Base-by-base conservation (phyloP, 345 rosid genomes). In the Clausena lansium region DNA sequence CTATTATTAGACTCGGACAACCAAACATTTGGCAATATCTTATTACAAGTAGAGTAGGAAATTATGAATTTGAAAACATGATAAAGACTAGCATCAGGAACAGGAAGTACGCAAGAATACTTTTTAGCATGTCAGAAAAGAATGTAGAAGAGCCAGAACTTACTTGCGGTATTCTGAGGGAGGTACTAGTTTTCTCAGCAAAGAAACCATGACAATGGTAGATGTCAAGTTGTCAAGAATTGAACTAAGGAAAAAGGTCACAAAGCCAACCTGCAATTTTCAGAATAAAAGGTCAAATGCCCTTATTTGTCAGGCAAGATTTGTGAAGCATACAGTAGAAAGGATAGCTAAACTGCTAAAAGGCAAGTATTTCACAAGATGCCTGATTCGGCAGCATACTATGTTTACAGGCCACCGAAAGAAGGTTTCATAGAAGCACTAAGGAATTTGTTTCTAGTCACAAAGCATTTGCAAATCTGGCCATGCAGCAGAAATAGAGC, bases 131-230 rank as follows among this genome's bases (percentile, higher is more conserved):
- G 58, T 9, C 0, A 55, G 45, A 22, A 45, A 30, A 45, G 32
- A 47, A n/a, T 6, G 33, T 6, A 74, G 1, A 35, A 58, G 38
- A 41, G n/a, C 59, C 71, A 67, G 74, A 36, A 87, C 97, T 65
- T 92, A 96, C 97, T 89, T 96, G 91, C 98, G 95, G 85, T 87
- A 96, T 78, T 96, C 98, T 25, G 98, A 94, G 64, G 86, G 88
- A 76, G 98, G 97, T 70, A 94, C 92, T 73, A 92, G 87, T 80
- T 92, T 96, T 89, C 97, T 90, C 86, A 92, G 73, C 63, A 94
- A 84, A 78, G 99, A 96, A 77, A 96, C 98, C 99, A 94, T 96
- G 78, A 96, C 89, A 77, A 96, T 94, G 50, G 99, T 96, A 36
- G 98, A 92, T 52, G 99, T 96, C 85, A 96, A 80, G 82, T 96